phyloP scores from a whole-genome alignment of 768 basidiomycete species.

The Rhodotorula paludigena region DNA sequence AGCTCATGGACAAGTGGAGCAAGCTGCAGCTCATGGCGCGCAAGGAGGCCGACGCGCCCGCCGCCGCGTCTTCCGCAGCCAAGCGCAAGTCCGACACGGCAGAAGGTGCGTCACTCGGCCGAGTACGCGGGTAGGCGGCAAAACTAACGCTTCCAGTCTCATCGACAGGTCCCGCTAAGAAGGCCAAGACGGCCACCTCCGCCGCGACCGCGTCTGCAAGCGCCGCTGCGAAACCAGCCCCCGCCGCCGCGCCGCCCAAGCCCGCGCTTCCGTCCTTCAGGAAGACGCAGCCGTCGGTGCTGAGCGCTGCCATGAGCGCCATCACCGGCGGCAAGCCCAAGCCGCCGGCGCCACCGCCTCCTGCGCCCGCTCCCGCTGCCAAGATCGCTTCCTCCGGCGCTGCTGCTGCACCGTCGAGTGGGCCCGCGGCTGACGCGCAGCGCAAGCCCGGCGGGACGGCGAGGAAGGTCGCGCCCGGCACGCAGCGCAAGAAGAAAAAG shows the following conservation, averaged over 20 bases:
- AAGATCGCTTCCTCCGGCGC: not conserved
- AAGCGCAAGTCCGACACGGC: slow-evolving; percentile 14
- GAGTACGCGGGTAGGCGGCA: too few relatives aligned
- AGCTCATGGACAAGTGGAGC: slow-evolving; percentile 18
- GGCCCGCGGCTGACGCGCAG: not conserved
- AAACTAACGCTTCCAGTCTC: too few relatives aligned
- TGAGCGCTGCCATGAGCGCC: not conserved
- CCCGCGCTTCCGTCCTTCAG: slow-evolving; percentile 16
- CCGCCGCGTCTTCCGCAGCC: not conserved
- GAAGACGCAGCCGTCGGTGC: not conserved
- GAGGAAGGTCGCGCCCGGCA: not conserved
- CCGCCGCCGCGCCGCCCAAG: not conserved
- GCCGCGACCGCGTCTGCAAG: not conserved
- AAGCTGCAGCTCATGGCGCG: slow-evolving; percentile 8
- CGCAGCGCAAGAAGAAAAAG: slow-evolving; percentile 4
- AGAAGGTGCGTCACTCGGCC: slow-evolving; percentile 1
- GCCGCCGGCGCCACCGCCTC: not conserved
- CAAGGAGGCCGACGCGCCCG: not conserved
- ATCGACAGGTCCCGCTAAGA: slow-evolving; percentile 12
- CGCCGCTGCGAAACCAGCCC: not conserved
- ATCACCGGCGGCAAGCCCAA: not conserved
- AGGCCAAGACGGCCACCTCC: slow-evolving; percentile 14
- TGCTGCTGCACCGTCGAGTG: not conserved
- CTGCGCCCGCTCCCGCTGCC: not conserved
- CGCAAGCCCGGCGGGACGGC: not conserved